Evolutionary conservation across 2,329 filamentous ascomycete genomes (phyloP), one percentile per base, ranked within the genome.

Genomic region (Xylariaceae sp.): DNA sequence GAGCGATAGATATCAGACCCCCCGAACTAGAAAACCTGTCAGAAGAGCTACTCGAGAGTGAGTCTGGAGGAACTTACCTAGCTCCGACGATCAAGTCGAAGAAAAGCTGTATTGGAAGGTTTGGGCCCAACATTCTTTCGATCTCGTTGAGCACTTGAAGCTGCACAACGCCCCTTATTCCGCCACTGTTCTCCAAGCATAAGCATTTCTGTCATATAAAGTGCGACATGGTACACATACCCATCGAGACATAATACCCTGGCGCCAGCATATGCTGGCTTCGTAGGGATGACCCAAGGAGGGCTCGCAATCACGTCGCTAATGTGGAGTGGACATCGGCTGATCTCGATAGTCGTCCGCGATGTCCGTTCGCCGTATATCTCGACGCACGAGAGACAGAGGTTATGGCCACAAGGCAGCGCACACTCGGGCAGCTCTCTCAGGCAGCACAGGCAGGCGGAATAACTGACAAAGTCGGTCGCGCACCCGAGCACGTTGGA

Each of bases 71-170:
- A 9, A 46, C 51, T 45, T 33, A 55, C 52, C 51, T 50, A 5
- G 50, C 49, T 13, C 53, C 53, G 7, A 56, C 50, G 4, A 56
- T 55, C 17, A 56, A 25, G 33, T 56, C 53, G 26, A 56, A 55
- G 37, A 56, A 56, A 4, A 53, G 32, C 29, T 56, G 53, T 3
- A 56, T 46, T 3, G 52, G 53, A 7, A 56, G 34, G 10, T 51
- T 47, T 4, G 50, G 38, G 1, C 53, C 53, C 1, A 56, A 36
- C n/a, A 53, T 42, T 31, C 46, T 51, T 35, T 56, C 52, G 12
- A 56, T 34, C 32, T 53, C 50, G 10, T 32, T 28, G 8, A 56
- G 49, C 12, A 53, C 49, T 24, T 50, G 49, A 13, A 56, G 42
- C 26, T 53, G 46, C 28, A 53, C 45, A 8, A 56, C 43, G 6